Base-by-base conservation (phyloP, 352 stramenopile species). In the Globisporangium viniferum region DNA sequence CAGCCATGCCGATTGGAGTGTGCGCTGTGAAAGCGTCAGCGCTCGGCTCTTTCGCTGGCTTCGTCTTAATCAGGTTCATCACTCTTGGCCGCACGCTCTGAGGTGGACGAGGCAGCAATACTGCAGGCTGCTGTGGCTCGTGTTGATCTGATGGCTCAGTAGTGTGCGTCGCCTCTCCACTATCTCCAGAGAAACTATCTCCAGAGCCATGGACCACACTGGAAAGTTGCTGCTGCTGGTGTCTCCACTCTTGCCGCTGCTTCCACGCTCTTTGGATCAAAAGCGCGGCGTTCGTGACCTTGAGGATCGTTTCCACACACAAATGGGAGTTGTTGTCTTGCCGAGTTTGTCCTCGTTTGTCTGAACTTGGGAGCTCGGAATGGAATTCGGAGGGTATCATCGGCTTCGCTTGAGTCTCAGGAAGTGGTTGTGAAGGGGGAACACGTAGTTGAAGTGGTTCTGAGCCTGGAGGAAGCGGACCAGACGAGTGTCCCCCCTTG, bases 261-360 rank as follows among this genome's bases (percentile, higher is more conserved):
- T n/a, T 59, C 54, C 54, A 59, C 54, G 29, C 54, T 24, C 27
- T 59, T 33, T 59, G 54, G 54, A 59, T 18, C 29, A 2, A 31
- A 22, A 59, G 15, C 14, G 54, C 15, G 6, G 54, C 54, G 6
- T 59, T 41, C 54, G 18, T 8, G 54, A 41, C 29, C 35, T 33
- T 41, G 27, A 59, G 7, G 29, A 59, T 27, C 7, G 29, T 20
- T 33, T 44, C 54, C 2, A 59, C 6, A 15, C 27, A 59, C 7
- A 24, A 6, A 59, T 59, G 41, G 15, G 29, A 22, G 2, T 9
- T 27, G 6, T 59, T 36, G 29, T 39, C 39, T 15, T 41, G 27
- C 18, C 35, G 54, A 3, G 14, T 39, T n/a, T 59, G 7, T 22
- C 27, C 22, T 39, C n/a, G 20, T 7, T 15, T 54, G 36, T 39